These are phyloP conservation scores for Geotrichum phurueaensis DNA, from an alignment of 1,139 yeast genomes.

Conservation along the genomic window DNA sequence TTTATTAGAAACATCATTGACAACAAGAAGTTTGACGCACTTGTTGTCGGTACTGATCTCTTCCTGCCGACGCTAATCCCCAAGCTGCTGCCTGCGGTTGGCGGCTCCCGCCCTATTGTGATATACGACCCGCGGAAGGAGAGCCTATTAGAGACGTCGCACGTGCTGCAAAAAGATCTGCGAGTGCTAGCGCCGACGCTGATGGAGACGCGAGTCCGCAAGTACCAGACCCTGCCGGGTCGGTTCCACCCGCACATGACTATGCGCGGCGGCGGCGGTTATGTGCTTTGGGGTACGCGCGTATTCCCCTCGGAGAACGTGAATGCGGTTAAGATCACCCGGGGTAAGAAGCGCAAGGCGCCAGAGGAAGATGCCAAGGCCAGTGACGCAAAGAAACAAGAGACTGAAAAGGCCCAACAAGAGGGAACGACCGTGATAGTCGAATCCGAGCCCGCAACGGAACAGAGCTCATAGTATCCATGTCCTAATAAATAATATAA, in stretches of 20 bases:
- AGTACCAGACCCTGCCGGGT: slow-evolving; percentile 89
- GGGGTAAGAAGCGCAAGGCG: slow-evolving; percentile 27
- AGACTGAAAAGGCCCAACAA: background rate
- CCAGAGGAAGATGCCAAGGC: background rate
- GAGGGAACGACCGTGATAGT: background rate
- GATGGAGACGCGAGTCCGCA: slow-evolving; percentile 74
- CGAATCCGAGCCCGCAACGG: background rate
- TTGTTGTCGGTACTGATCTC: slow-evolving; percentile 67
- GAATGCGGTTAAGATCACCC: slow-evolving; percentile 36
- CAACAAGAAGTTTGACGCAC: slow-evolving; percentile 64
- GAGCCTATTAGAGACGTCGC: slow-evolving; percentile 64
- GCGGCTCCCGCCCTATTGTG: slow-evolving; percentile 83
- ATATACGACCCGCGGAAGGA: slow-evolving; percentile 80
- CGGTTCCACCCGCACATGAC: slow-evolving; percentile 95
- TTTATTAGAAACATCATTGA: slow-evolving; percentile 48
- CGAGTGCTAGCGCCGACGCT: slow-evolving; percentile 79
- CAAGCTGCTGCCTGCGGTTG: slow-evolving; percentile 55
- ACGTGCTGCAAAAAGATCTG: slow-evolving; percentile 56
- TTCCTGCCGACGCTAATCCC: slow-evolving; percentile 63
- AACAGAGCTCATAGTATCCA: too few species aligned
- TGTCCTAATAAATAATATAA: too few species aligned
- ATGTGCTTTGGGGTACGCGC: slow-evolving; percentile 67
- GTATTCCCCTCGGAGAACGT: slow-evolving; percentile 66
- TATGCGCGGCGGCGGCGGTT: slow-evolving; percentile 89
- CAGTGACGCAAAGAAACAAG: background rate